phyloP scores from a whole-genome alignment of 2,329 filamentous ascomycete species.

The Arthrobotrys megalospora region DNA sequence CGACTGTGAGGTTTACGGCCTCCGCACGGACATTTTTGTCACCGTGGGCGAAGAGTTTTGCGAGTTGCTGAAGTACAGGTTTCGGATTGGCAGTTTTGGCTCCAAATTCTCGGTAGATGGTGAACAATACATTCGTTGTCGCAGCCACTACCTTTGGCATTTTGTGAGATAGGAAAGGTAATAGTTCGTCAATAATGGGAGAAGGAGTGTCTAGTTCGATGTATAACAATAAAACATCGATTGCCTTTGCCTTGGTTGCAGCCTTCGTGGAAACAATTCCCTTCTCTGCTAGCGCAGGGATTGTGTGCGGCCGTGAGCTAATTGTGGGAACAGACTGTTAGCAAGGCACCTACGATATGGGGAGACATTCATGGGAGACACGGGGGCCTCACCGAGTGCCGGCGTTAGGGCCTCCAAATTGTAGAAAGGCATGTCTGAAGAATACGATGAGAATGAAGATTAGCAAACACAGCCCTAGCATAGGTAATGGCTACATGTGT shows the following conservation, averaged over 20 bases:
- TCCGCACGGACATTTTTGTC: constrained; percentile 98
- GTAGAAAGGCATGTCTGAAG: constrained; percentile 78
- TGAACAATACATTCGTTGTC: constrained; percentile 81
- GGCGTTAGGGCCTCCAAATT: constrained; percentile 86
- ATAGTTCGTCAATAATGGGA: constrained; percentile 89
- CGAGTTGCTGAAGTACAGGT: constrained; percentile 86
- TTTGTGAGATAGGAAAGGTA: constrained; percentile 87
- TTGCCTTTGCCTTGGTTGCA: constrained; percentile 86
- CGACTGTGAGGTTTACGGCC: constrained; percentile 89
- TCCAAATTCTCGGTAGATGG: constrained; percentile 93
- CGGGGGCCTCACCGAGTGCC: constrained; percentile 75
- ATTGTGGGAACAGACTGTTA: constrained; percentile 46
- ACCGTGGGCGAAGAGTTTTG: constrained; percentile 93
- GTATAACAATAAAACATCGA: constrained; percentile 89
- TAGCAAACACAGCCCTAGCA: background rate
- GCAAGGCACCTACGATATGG: background rate
- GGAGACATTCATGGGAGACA: constrained; percentile 7
- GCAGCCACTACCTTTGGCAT: constrained; percentile 88
- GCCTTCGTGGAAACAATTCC: constrained; percentile 88
- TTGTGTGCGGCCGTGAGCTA: constrained; percentile 81
- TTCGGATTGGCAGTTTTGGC: constrained; percentile 96
- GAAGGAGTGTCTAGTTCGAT: constrained; percentile 89
- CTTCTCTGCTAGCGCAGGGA: constrained; percentile 89
- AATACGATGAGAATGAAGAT: background rate
- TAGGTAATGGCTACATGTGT: background rate